Evolutionary conservation across 2,329 filamentous ascomycete species (phyloP).

Genomic region (Aspergillus carbonarius): DNA sequence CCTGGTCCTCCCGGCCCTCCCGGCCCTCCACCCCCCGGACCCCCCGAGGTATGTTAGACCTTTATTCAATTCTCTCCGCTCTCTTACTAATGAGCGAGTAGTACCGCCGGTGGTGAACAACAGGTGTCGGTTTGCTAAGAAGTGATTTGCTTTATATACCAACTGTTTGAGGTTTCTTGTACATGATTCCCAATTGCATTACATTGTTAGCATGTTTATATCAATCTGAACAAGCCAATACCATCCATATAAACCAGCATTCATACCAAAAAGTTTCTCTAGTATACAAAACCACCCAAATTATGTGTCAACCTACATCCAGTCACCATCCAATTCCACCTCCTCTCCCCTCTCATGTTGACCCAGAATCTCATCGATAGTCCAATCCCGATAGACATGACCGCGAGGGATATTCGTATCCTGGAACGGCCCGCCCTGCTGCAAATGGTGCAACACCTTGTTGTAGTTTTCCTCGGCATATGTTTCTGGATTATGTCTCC

Average conservation of each 20-base stretch:
- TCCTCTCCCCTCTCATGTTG: constrained; percentile 36
- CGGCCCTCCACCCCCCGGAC: not conserved
- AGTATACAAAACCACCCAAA: not conserved
- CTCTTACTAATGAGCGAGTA: not conserved
- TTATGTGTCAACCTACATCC: not conserved
- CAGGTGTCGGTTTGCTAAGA: not conserved
- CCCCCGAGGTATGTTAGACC: not conserved
- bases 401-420: constrained; percentile 48
- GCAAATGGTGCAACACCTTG: constrained; percentile 4
- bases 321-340: constrained; percentile 17
- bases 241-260: not conserved
- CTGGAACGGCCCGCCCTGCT: constrained; percentile 41
- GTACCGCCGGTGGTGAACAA: not conserved
- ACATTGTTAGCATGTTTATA: not conserved
- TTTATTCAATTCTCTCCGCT: not conserved
- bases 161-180: not conserved
- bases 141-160: not conserved
- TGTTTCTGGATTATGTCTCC: constrained; percentile 12
- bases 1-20: not conserved
- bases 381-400: constrained; percentile 44
- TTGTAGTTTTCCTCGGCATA: constrained; percentile 17
- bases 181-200: not conserved
- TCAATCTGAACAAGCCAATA: not conserved
- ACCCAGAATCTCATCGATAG: constrained; percentile 43
- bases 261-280: no score